phyloP scores from a whole-genome alignment of 306 rosid species.

The Rosa lucieae region DNA sequence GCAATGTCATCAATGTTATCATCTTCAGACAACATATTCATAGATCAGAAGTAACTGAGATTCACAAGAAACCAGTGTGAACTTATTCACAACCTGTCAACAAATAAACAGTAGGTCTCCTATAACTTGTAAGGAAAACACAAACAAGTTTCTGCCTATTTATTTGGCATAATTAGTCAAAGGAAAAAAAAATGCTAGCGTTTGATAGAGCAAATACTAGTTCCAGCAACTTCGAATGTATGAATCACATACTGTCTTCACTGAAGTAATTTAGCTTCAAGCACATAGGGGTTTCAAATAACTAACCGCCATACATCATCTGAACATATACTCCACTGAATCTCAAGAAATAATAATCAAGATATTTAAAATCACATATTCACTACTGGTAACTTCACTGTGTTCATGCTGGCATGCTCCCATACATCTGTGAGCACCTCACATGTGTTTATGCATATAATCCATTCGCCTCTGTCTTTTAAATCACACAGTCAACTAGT shows the following conservation, averaged over 20 bases:
- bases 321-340: background rate
- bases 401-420: background rate
- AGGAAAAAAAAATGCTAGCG: background rate
- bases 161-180: background rate
- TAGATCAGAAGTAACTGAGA: background rate
- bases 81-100: background rate
- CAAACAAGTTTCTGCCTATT: background rate
- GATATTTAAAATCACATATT: background rate
- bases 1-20: background rate
- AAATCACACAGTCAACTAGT: background rate
- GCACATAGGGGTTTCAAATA: background rate
- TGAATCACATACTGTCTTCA: background rate
- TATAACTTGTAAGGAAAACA: background rate
- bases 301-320: background rate
- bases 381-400: background rate
- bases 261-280: background rate
- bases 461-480: background rate
- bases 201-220: background rate
- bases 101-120: background rate
- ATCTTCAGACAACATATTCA: background rate
- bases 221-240: background rate
- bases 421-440: background rate
- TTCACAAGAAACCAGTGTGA: background rate
- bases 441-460: background rate
- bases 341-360: background rate